Percentiles rank a stretch among this genome's conserved stretches.
Evolutionary conservation across 129 eudicot species (phyloP).

Genomic region (sunflower (Helianthus annuus)): DNA sequence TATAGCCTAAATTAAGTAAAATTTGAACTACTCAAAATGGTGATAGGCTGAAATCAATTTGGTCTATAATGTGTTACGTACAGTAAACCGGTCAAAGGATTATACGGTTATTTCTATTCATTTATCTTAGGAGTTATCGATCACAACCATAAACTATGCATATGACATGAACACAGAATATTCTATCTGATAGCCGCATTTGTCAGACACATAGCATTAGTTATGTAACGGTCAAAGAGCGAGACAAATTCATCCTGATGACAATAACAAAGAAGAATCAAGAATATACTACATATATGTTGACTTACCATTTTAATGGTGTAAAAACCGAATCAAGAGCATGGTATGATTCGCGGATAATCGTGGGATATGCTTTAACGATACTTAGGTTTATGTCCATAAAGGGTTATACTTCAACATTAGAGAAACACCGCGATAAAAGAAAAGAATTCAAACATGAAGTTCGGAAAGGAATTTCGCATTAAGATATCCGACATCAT

Average conservation of each 20-base stretch:
- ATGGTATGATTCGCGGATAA: neutral
- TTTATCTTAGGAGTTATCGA: conserved; percentile 26
- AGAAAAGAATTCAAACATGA: conserved; percentile 28
- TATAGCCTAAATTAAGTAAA: neutral
- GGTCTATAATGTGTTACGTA: neutral
- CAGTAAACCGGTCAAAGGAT: conserved; percentile 15
- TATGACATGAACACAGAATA: conserved; percentile 13
- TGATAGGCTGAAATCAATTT: conserved; percentile 1
- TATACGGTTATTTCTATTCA: too few relatives aligned
- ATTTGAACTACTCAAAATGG: conserved; percentile 12
- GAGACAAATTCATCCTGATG: conserved; percentile 6
- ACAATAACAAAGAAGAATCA: conserved; percentile 18
- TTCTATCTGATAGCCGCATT: conserved; percentile 18
- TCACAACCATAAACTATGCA: conserved; percentile 12
- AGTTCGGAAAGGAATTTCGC: conserved; percentile 41
- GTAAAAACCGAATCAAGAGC: conserved; percentile 5
- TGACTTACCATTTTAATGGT: conserved; percentile 5
- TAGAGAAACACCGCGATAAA: neutral
- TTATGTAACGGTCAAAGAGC: conserved; percentile 6
- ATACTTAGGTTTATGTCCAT: conserved; percentile 2
- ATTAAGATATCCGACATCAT: conserved; percentile 33
- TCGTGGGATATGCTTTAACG: conserved; percentile 26
- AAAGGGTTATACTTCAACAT: conserved; percentile 18
- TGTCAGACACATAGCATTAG: neutral
- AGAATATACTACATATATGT: conserved; percentile 31